Percentiles rank a stretch among this genome's conserved stretches.
These are phyloP conservation scores for Suillus variegatus DNA, from an alignment of 768 basidiomycete species.

Conservation along the genomic window DNA sequence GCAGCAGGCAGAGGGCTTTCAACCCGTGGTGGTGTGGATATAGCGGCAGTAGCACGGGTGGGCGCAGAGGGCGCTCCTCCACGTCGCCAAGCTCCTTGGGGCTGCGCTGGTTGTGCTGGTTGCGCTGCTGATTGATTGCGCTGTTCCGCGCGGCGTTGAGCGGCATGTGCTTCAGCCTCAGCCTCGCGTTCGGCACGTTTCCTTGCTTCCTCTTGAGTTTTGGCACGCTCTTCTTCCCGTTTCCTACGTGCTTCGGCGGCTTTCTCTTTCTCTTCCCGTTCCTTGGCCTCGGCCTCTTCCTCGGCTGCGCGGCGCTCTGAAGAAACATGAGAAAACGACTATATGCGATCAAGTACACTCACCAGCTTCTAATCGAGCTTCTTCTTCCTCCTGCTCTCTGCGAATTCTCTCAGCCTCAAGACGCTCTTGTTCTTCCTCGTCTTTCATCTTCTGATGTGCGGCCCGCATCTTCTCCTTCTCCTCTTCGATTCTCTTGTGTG, in stretches of 20 bases:
- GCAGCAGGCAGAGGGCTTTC: conserved; percentile 53
- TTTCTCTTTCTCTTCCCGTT: conserved; percentile 65
- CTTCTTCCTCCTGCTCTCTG: conserved; percentile 41
- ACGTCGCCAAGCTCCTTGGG: conserved; percentile 23
- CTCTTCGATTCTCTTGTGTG: conserved; percentile 72
- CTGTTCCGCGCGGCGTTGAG: conserved; percentile 37
- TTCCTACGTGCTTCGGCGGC: conserved; percentile 48
- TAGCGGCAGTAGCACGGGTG: conserved; percentile 26
- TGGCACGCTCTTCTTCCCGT: conserved; percentile 53
- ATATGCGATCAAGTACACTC: conserved; percentile 20
- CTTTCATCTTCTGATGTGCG: conserved; percentile 59
- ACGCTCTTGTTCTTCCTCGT: conserved; percentile 39
- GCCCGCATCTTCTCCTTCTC: conserved; percentile 78
- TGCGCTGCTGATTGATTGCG: conserved; percentile 33
- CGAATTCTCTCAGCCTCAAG: conserved; percentile 26
- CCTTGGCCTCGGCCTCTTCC: conserved; percentile 53
- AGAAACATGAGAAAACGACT: conserved; percentile 20
- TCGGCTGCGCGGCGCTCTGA: conserved; percentile 59
- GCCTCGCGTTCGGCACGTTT: conserved; percentile 65
- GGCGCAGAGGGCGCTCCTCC: conserved; percentile 20
- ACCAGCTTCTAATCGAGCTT: conserved; percentile 53
- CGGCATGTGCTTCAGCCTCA: conserved; percentile 58
- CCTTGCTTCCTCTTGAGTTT: conserved; percentile 55
- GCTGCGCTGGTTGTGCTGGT: conserved; percentile 21
- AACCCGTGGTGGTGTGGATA: conserved; percentile 44